Base-by-base conservation (phyloP, 192 early-diverging fungal species). In the Coemansia sp. region DNA sequence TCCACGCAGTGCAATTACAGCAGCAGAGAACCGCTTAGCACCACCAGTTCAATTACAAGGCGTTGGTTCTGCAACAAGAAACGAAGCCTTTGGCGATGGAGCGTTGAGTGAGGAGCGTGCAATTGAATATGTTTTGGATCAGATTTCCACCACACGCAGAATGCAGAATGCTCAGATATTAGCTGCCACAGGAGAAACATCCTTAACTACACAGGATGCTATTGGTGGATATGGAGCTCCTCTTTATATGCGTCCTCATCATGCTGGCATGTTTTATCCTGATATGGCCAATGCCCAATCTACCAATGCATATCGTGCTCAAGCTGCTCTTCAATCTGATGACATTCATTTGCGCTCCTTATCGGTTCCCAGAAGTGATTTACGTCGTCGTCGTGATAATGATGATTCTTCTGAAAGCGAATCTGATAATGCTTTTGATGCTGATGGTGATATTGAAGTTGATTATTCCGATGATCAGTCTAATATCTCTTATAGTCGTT, bases 41-140 rank as follows among this genome's bases (percentile, higher is more conserved):
- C 36, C 61, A 17, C 55, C 11, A 55, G 31, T 33, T 10, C 54
- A 46, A 52, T 19, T 39, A 17, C 50, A 51, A 57, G 17, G 33
- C n/a, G 4, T 27, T 62, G 33, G 10, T 4, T 36, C 33, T 36
- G 33, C 33, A 5, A 11, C 33, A 8, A 63, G 60, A 8, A 66
- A 54, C 21, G 71, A 66, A 60, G 68, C 63, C 14, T 76, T 62
- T 39, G 70, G 78, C 24, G 54, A 63, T 22, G 68, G 58, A 4
- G 68, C 68, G 21, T 42, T 72, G 32, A 67, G 68, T 20, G 78
- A 81, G 46, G 67, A 58, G 1, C 62, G 74, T 0, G 70, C 72
- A 24, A 76, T 81, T 9, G 72, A 81, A 57, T 67, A 75, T 52
- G 73, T 81, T 50, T 64, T 81, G 36, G 61, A 70, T 27, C 78